Base-by-base conservation (phyloP, 2,329 filamentous ascomycete genomes). In the Curvularia sp. region DNA sequence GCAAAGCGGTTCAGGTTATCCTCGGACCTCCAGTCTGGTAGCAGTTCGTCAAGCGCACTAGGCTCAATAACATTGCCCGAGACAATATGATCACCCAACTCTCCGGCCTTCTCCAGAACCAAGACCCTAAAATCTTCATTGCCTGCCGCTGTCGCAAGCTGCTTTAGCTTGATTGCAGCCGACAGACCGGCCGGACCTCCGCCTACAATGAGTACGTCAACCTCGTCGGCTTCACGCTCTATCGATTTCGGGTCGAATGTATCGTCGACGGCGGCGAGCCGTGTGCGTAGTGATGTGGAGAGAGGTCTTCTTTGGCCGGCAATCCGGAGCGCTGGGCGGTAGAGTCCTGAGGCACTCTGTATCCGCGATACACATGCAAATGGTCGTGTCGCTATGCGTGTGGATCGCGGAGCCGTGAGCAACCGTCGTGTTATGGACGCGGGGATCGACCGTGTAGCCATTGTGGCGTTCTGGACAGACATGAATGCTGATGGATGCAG, bases 11-110 rank as follows among this genome's bases (percentile, higher is more conserved):
- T 89, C 43, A 92, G 89, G 78, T 98, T 99, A 66, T 89, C 87
- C 78, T 96, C 91, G 65, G 89, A 88, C 48, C 95, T 86, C 95
- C 95, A 99, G 81, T 97, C 90, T 46, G 95, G 95, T 47, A 99
- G 84, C 52, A 99, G 85, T 78, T 98, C 94, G 67, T 95, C 87
- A 69, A 99, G 86, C 2, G 93, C 90, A 31, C 87, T 88, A 2
- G 95, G 94, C 78, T 99, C 88, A 66, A 99, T 89, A 48, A 99
- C 95, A 71, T 97, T 96, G 59, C 95, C 95, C 18, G 94, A 98
- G 38, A 99, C 85, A 63, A 97, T 96, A 77, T 99, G 95, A 28
- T 93, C 93, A 53, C 95, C 95, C 59, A 99, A 81, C 77, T 99
- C 95, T 62, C 93, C 92, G 2, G 95, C 93, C 80, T 99, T 99